Evolutionary conservation across 768 basidiomycete species (phyloP).

Genomic region (Suillus luteus): DNA sequence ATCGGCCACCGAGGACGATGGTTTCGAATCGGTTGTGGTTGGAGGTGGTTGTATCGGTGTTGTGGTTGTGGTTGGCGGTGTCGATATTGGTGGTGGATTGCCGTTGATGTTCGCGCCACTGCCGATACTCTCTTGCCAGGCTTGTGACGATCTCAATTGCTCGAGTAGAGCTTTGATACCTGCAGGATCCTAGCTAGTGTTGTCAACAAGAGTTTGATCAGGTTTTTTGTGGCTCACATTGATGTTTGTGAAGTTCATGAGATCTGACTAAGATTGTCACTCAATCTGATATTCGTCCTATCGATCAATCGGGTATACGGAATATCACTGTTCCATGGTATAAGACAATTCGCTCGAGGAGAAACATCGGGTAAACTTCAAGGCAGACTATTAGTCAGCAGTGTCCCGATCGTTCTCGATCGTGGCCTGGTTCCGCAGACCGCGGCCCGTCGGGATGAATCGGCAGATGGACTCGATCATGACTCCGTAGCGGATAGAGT

Average conservation of each 20-base stretch:
- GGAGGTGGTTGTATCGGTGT: background rate
- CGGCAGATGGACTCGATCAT: background rate
- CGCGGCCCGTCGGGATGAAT: background rate
- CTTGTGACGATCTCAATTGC: slow-evolving; percentile 63
- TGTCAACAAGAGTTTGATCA: background rate
- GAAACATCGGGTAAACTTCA: too few relatives aligned
- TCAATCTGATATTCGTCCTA: too few relatives aligned
- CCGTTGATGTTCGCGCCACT: too few relatives aligned
- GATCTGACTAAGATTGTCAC: background rate
- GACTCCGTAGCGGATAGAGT: background rate
- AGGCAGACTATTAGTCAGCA: too few relatives aligned
- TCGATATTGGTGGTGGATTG: slow-evolving; percentile 10
- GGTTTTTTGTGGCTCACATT: slow-evolving; percentile 43
- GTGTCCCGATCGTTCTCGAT: background rate
- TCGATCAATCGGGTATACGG: too few relatives aligned
- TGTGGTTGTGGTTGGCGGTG: slow-evolving; percentile 11
- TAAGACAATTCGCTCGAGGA: too few relatives aligned
- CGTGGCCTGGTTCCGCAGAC: background rate
- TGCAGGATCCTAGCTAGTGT: slow-evolving; percentile 58
- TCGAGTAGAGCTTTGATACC: slow-evolving; percentile 73
- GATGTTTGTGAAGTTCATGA: slow-evolving; percentile 56
- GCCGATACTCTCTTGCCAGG: slow-evolving; percentile 62
- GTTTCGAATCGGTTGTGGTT: slow-evolving; percentile 16
- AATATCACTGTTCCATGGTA: too few relatives aligned
- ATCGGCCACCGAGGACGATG: slow-evolving; percentile 52